Conservation (phyloP, 1,284 basidiomycete species). For the Trichosporon sp. region DNA sequence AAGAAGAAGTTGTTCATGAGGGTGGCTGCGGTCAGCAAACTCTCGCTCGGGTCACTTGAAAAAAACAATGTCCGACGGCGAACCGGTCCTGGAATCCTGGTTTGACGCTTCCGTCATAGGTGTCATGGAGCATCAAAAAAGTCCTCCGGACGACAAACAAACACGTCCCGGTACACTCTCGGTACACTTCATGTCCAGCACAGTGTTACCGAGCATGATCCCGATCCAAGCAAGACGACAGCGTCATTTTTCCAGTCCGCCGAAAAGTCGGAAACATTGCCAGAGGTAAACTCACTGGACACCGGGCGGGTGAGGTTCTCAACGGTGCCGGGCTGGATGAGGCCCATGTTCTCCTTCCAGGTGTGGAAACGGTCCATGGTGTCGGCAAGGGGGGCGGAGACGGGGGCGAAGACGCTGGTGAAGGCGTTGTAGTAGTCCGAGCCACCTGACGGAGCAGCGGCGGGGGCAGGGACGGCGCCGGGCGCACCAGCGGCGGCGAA, state of each 20-base stretch:
- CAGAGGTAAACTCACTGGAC: constrained; percentile 65
- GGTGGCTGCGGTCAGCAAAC: constrained; percentile 64
- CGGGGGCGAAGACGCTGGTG: constrained; percentile 48
- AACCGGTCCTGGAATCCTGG: not conserved
- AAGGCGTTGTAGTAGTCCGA: constrained; percentile 38
- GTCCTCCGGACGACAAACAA: not conserved
- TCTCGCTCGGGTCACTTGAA: not conserved
- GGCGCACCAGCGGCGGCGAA: constrained; percentile 8
- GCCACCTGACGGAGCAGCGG: constrained; percentile 3
- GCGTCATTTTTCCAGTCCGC: not conserved
- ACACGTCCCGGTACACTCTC: not conserved
- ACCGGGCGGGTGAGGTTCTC: constrained; percentile 90
- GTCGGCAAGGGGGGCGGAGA: constrained; percentile 63
- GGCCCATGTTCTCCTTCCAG: constrained; percentile 76
- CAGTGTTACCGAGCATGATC: not conserved
- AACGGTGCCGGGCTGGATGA: constrained; percentile 83
- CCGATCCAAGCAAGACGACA: not conserved
- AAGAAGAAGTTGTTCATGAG: constrained; percentile 94
- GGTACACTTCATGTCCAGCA: not conserved
- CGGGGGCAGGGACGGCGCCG: constrained; percentile 13
- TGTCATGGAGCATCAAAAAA: not conserved
- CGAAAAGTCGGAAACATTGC: constrained; percentile 1
- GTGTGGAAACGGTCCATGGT: constrained; percentile 71
- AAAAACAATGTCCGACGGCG: constrained; percentile 16
- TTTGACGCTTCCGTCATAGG: not conserved